These are phyloP conservation scores for Recurvomyces mirabilis DNA, from an alignment of 495 filamentous ascomycete genomes.

Conservation along the genomic window DNA sequence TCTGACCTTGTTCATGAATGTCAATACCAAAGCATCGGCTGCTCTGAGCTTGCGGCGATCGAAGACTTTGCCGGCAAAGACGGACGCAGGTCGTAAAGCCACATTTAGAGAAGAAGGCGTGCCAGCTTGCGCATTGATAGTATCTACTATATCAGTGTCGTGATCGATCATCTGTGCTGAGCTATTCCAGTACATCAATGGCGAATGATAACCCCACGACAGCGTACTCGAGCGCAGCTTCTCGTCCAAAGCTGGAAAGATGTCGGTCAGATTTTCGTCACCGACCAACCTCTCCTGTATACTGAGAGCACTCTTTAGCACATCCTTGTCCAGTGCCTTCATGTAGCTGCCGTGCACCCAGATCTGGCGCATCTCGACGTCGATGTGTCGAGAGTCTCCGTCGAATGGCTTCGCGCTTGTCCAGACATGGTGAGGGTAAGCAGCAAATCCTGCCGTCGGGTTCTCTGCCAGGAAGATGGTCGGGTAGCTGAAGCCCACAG, in stretches of 20 bases:
- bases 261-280: constrained; percentile 10
- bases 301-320: constrained; percentile 48
- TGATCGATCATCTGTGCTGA: constrained; percentile 41
- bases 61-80: constrained; percentile 64
- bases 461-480: constrained; percentile 50
- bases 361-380: constrained; percentile 41
- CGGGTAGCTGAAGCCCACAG: constrained; percentile 52
- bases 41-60: constrained; percentile 47
- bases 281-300: constrained; percentile 39
- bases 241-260: constrained; percentile 12
- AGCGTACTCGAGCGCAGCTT: constrained; percentile 17
- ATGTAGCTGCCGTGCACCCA: constrained; percentile 54
- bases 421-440: constrained; percentile 65
- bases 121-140: constrained; percentile 48
- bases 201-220: constrained; percentile 50
- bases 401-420: constrained; percentile 53
- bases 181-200: constrained; percentile 63
- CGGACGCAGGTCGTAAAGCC: constrained; percentile 58
- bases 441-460: constrained; percentile 46
- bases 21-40: constrained; percentile 64
- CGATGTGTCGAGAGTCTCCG: constrained; percentile 26
- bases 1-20: constrained; percentile 50
- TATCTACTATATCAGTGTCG: constrained; percentile 49
- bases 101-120: constrained; percentile 49
- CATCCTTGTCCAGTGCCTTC: constrained; percentile 50